A percentile compares a stretch with the other conserved stretches of the same genome.
These are phyloP conservation scores for Puccinellia tenuiflora DNA, from an alignment of 176 grass and related monocot genomes.

Conservation along the genomic window DNA sequence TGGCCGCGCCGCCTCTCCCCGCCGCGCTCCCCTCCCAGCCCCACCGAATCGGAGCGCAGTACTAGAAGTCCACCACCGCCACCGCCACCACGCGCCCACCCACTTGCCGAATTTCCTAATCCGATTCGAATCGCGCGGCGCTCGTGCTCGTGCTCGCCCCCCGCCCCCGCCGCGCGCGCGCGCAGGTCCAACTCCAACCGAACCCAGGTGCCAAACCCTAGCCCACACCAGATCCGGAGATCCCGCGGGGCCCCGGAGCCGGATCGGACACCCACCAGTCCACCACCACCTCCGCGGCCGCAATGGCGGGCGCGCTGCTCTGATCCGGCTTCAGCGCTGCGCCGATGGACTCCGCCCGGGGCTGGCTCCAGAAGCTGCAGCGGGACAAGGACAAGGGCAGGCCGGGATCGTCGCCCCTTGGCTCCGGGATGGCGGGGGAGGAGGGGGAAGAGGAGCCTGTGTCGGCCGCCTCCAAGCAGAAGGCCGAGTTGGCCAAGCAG, in stretches of 20 bases:
- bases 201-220: not conserved
- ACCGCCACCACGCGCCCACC: not conserved
- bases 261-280: not conserved
- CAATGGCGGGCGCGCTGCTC: conserved; percentile 9
- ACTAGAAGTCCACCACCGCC: not conserved
- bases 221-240: conserved; percentile 19
- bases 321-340: not conserved
- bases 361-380: conserved; percentile 71
- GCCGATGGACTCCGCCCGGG: conserved; percentile 56
- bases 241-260: not conserved
- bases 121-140: not conserved
- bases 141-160: not conserved
- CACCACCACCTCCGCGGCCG: not conserved
- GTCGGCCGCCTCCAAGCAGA: conserved; percentile 54
- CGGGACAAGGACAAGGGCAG: conserved; percentile 42
- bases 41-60: not conserved
- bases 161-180: not conserved
- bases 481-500: conserved; percentile 64
- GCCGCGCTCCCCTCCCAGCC: not conserved
- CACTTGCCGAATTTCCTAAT: not conserved
- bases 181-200: not conserved
- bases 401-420: conserved; percentile 4
- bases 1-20: not conserved
- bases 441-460: conserved; percentile 19
- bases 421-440: not conserved